Base-by-base conservation (phyloP, 768 basidiomycete species). In the Macrolepiota dolichaula region DNA sequence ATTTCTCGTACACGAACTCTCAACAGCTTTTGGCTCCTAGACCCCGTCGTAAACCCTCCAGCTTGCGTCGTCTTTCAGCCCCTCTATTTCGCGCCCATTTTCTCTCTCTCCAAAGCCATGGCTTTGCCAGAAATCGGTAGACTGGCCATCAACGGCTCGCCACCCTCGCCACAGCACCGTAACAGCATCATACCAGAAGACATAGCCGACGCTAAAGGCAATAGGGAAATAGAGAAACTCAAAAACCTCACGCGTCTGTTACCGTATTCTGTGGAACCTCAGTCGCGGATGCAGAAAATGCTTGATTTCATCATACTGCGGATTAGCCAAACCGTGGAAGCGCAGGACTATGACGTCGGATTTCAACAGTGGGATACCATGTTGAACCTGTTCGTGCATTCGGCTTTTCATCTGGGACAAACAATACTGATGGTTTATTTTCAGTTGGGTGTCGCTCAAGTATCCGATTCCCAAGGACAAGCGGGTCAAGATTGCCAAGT, bases 401-500 rank as follows among this genome's bases (percentile, higher is more conserved):
- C 57, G 49, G 12, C 56, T 29, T 59, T 56, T 36, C 24, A 50
- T 54, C 49, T 61, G 56, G 52, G 47, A 61, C 36, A 9, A 15
- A 37, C 22, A 51, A 61, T 24, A 17, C 40, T 47, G 29, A 47
- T 40, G 47, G 24, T 66, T 62, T 22, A 64, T 59, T 22, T 55
- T 32, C 22, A 61, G 91, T 69, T 94, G 92, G 92, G 73, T 76
- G 49, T 87, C 87, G 77, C 81, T 95, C 71, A 91, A 92, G 69
- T 94, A 94, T 69, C 93, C 91, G 37, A 87, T 96, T 67, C 91
- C 91, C 58, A 88, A 89, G 69, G 85, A 86, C 62, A 88, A 85
- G 66, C 81, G 93, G 58, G 84, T 94, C 56, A 78, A 76, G 44
- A 77, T 96, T 32, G 86, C 88, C 51, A 89, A 85, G 72, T 74